Evolutionary conservation across 2,329 filamentous ascomycete genomes (phyloP).

Genomic region (Massarina eburnea): DNA sequence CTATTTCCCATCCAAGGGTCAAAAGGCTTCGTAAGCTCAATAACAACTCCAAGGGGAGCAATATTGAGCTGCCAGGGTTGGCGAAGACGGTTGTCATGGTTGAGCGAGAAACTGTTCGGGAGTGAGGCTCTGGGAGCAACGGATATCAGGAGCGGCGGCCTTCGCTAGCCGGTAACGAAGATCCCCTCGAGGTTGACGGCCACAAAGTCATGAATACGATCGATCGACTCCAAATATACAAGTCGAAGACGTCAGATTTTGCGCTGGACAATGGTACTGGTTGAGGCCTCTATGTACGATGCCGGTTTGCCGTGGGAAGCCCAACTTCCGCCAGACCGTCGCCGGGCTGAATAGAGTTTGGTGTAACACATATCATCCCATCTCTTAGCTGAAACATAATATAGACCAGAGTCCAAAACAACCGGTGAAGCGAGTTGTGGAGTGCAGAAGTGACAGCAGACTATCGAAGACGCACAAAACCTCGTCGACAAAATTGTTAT

Average conservation of each 20-base stretch:
- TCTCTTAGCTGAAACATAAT: constrained; percentile 6
- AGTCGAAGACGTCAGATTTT: constrained; percentile 11
- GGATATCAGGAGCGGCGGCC: not conserved
- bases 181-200: not conserved
- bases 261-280: constrained; percentile 4
- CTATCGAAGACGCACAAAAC: no score
- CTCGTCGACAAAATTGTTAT: constrained; percentile 1
- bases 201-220: not conserved
- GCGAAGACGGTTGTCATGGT: not conserved
- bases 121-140: not conserved
- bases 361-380: constrained; percentile 1
- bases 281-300: constrained; percentile 5
- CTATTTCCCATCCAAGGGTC: constrained; percentile 6
- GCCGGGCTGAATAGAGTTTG: not conserved
- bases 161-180: not conserved
- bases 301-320: constrained; percentile 12
- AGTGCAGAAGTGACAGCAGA: constrained; percentile 8
- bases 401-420: constrained; percentile 6
- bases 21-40: constrained; percentile 26
- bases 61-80: not conserved
- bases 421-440: constrained; percentile 16
- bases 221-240: constrained; percentile 1
- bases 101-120: not conserved
- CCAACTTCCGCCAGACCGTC: constrained; percentile 23
- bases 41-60: constrained; percentile 10